Conservation (phyloP, 495 filamentous ascomycete genomes). For the Extremus antarcticus region DNA sequence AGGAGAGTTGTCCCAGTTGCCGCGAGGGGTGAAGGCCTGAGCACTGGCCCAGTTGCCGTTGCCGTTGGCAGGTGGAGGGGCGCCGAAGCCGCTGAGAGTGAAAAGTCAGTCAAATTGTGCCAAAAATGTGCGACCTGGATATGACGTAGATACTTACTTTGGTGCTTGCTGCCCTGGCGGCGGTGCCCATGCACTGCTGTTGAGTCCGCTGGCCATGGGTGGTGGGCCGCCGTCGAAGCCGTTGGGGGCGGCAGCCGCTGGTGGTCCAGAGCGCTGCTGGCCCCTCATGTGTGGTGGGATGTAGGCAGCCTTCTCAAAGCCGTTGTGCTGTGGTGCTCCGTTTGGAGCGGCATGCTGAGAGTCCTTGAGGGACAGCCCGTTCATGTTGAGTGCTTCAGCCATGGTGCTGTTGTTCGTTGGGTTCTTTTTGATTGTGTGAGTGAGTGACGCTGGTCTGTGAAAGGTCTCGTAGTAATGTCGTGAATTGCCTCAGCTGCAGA, state of each 20-base stretch:
- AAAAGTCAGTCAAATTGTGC: neutral
- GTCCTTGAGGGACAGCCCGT: constrained; percentile 64
- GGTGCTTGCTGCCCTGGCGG: constrained; percentile 5
- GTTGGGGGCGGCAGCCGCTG: constrained; percentile 14
- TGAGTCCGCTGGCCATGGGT: constrained; percentile 35
- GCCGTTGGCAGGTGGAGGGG: constrained; percentile 29
- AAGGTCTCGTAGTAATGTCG: neutral
- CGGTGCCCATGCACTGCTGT: constrained; percentile 50
- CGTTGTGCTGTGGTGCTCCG: constrained; percentile 25
- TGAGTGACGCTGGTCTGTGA: constrained; percentile 21
- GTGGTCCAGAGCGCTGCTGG: constrained; percentile 36
- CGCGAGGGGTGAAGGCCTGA: constrained; percentile 58
- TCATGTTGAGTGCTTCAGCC: constrained; percentile 94
- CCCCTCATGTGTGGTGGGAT: constrained; percentile 89
- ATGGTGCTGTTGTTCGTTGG: constrained; percentile 42
- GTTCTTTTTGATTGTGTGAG: neutral
- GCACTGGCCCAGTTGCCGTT: constrained; percentile 64
- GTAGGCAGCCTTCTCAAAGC: constrained; percentile 59
- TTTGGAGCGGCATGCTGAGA: constrained; percentile 53
- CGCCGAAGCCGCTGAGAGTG: constrained; percentile 23
- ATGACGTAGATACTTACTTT: constrained; percentile 15
- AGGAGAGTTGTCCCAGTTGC: constrained; percentile 29
- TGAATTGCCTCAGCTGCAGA: constrained; percentile 3
- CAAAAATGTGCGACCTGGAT: neutral
- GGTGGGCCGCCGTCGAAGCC: constrained; percentile 17